These are phyloP conservation scores for Paragyromitra xinjiangensis DNA, from an alignment of 495 filamentous ascomycete species.

Conservation along the genomic window DNA sequence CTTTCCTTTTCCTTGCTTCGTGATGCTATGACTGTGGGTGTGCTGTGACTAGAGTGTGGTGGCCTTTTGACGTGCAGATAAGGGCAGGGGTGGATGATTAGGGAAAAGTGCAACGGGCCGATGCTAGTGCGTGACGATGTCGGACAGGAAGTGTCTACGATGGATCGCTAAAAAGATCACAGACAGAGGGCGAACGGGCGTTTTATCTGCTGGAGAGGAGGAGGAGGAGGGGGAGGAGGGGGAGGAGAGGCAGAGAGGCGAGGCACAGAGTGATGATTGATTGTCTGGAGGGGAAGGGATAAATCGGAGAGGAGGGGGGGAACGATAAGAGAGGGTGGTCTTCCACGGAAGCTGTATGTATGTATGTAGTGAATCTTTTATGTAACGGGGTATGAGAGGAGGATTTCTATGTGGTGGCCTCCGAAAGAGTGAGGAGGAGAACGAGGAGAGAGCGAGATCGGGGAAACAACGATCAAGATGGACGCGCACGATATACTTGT, in stretches of 20 bases:
- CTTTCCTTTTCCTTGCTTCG: background rate
- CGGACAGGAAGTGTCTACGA: slow-evolving; percentile 19
- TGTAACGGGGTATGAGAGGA: slow-evolving; percentile 38
- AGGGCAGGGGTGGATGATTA: slow-evolving; percentile 15
- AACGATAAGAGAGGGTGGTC: slow-evolving; percentile 37
- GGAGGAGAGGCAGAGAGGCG: background rate
- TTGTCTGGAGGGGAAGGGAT: slow-evolving; percentile 13
- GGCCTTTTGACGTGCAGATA: slow-evolving; percentile 32
- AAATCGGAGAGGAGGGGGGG: slow-evolving; percentile 21
- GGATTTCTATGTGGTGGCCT: slow-evolving; percentile 17
- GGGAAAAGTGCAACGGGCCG: slow-evolving; percentile 7
- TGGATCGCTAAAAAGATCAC: slow-evolving; percentile 48
- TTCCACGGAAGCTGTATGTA: slow-evolving; percentile 4
- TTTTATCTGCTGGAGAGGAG: slow-evolving; percentile 32
- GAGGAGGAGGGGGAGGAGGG: slow-evolving; percentile 7
- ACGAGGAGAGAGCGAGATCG: background rate
- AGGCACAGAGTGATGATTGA: slow-evolving; percentile 4
- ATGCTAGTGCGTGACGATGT: slow-evolving; percentile 16
- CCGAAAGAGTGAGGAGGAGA: background rate
- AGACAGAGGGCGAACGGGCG: slow-evolving; percentile 22
- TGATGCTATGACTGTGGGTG: background rate
- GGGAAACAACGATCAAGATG: slow-evolving; percentile 26
- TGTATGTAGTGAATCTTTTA: slow-evolving; percentile 50
- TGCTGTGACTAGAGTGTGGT: background rate
- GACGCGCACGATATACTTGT: slow-evolving; percentile 27